These are phyloP conservation scores for Penicillium sp. DNA, from an alignment of 2,329 filamentous ascomycete species.

Conservation along the genomic window DNA sequence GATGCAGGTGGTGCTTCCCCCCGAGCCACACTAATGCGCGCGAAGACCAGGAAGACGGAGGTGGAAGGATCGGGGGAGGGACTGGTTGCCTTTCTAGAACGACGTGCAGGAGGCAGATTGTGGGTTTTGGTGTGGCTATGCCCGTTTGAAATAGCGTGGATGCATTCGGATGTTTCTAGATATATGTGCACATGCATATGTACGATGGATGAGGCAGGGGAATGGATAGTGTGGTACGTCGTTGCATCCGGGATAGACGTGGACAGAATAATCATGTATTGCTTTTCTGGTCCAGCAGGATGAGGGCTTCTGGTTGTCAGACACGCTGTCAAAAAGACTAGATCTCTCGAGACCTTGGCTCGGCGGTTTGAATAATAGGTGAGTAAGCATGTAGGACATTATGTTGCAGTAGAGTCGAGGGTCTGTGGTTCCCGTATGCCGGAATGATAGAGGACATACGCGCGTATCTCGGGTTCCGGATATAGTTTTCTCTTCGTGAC, in stretches of 20 bases:
- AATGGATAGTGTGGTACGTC: neutral
- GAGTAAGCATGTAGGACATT: neutral
- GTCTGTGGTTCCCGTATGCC: neutral
- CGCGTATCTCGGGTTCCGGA: neutral
- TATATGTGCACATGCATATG: conserved; percentile 1
- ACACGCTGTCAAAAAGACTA: neutral
- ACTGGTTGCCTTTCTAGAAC: conserved; percentile 29
- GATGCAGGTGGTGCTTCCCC: conserved; percentile 29
- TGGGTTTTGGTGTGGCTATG: neutral
- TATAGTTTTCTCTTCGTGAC: neutral
- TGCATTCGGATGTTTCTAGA: conserved; percentile 3
- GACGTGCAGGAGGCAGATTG: neutral
- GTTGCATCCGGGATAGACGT: neutral
- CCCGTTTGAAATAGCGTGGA: neutral
- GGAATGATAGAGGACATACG: neutral
- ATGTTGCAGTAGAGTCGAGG: neutral
- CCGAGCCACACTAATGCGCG: conserved; percentile 40
- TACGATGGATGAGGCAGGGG: neutral
- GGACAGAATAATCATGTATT: neutral
- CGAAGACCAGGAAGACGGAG: conserved; percentile 20
- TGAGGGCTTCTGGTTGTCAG: neutral
- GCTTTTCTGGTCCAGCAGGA: neutral
- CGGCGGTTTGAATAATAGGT: neutral
- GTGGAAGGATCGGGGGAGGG: conserved; percentile 12
- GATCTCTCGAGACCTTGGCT: neutral